Percentiles rank a stretch among this genome's conserved stretches.
phyloP scores from a whole-genome alignment of 176 grass and related monocot species.

The Miscanthus lutarioriparius region DNA sequence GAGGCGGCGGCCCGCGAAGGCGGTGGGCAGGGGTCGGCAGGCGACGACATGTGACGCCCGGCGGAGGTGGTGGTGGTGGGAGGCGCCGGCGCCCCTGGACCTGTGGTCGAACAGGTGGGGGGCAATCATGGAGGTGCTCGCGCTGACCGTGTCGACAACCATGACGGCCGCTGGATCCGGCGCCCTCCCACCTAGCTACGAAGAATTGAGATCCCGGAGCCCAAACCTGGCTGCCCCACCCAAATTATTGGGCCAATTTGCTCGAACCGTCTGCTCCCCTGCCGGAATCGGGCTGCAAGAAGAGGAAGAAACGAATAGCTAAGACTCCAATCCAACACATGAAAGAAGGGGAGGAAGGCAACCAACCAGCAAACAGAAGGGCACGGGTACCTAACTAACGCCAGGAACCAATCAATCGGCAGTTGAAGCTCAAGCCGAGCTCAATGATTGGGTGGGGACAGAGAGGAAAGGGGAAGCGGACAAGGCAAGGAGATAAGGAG shows the following conservation, averaged over 20 bases:
- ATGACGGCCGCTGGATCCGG: constrained; percentile 49
- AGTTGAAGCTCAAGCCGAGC: not conserved
- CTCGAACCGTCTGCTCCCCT: not conserved
- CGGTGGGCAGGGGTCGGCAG: constrained; percentile 37
- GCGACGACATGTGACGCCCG: constrained; percentile 41
- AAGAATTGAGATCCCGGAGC: constrained; percentile 4
- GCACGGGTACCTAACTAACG: not conserved
- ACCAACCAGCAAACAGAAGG: not conserved
- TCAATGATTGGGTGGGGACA: constrained; percentile 1
- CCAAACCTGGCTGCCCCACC: not conserved
- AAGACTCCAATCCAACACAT: not conserved
- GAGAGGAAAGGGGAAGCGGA: not conserved
- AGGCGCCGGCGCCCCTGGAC: constrained; percentile 19
- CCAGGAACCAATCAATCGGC: not conserved
- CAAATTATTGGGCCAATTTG: not conserved
- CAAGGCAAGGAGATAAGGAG: constrained; percentile 23
- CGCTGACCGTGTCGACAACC: constrained; percentile 70
- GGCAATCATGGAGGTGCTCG: constrained; percentile 71
- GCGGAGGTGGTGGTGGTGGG: constrained; percentile 16
- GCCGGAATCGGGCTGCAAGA: constrained; percentile 35
- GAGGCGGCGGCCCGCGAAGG: constrained; percentile 52
- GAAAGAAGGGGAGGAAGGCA: not conserved
- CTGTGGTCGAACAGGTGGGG: constrained; percentile 59
- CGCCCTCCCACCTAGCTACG: not conserved
- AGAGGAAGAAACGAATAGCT: not conserved